These are phyloP conservation scores for Cyamopsis tetragonoloba DNA, from an alignment of 306 rosid species.

Conservation along the genomic window DNA sequence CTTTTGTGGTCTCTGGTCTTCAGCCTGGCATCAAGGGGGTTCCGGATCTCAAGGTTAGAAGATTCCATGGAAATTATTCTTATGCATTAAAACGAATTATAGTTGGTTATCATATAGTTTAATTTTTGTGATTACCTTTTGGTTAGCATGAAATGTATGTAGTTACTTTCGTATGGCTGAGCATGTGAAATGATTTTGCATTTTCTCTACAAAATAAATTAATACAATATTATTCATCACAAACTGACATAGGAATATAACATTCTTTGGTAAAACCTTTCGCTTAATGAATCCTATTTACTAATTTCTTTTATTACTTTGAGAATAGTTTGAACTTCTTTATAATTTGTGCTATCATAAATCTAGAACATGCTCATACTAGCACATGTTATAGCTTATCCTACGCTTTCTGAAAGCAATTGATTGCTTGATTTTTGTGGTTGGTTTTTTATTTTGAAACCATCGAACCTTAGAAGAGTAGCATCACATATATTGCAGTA, in stretches of 20 bases:
- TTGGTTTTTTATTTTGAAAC: neutral
- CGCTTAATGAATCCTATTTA: neutral
- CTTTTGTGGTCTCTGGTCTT: conserved; percentile 75
- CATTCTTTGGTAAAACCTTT: neutral
- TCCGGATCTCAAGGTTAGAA: conserved; percentile 75
- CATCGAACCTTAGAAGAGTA: neutral
- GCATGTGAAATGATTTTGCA: neutral
- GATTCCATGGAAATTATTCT: conserved; percentile 17
- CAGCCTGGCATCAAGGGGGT: conserved; percentile 46
- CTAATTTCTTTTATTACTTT: too few relatives aligned
- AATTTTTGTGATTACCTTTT: neutral
- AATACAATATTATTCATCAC: neutral
- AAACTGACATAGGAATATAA: neutral
- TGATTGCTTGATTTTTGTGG: neutral
- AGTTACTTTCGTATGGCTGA: conserved; percentile 3
- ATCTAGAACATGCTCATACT: neutral
- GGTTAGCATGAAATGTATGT: neutral
- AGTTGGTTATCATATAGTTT: neutral
- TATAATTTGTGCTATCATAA: neutral
- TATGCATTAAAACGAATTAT: neutral
- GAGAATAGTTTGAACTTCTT: too few relatives aligned
- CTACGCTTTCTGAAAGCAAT: neutral
- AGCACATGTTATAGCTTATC: neutral
- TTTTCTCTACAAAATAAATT: neutral
- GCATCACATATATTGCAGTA: neutral